Evolutionary conservation across 1,284 basidiomycete species (phyloP).

Genomic region (Fomitopsis palustris): DNA sequence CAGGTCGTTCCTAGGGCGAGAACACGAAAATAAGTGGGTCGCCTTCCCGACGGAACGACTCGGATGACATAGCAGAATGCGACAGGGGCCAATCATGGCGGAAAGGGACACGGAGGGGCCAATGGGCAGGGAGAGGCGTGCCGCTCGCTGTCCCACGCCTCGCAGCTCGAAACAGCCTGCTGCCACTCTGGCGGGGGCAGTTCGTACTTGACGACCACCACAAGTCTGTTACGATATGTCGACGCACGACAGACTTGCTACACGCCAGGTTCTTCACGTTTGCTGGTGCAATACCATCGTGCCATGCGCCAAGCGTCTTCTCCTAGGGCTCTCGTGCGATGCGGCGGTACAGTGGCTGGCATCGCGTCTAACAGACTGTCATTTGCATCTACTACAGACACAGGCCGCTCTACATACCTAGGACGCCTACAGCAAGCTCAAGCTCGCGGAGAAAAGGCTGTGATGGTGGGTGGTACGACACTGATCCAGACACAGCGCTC

Average conservation of each 20-base stretch:
- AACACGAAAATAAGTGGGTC: slow-evolving; percentile 9
- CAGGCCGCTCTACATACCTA: background rate
- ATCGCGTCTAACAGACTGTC: no score
- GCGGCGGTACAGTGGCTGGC: no score
- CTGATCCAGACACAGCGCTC: background rate
- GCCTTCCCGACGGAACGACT: slow-evolving; percentile 12
- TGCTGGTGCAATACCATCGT: no score
- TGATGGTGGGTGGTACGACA: background rate
- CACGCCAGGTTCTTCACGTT: no score
- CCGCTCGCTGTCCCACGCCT: background rate
- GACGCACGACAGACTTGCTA: background rate
- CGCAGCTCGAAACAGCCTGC: background rate
- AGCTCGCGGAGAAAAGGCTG: background rate
- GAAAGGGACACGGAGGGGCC: background rate
- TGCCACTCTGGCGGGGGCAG: background rate
- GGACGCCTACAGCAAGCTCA: background rate
- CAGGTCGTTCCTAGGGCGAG: background rate
- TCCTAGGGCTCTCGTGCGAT: no score
- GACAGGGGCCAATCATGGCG: background rate
- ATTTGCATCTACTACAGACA: background rate
- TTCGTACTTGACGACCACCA: slow-evolving; percentile 1
- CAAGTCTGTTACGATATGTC: background rate
- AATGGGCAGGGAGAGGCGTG: background rate
- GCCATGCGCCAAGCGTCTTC: no score
- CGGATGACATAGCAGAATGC: slow-evolving; percentile 7